Evolutionary conservation across 148 eudicot genomes (phyloP), one percentile per base, ranked within the genome.

Genomic region (Cornus florida): DNA sequence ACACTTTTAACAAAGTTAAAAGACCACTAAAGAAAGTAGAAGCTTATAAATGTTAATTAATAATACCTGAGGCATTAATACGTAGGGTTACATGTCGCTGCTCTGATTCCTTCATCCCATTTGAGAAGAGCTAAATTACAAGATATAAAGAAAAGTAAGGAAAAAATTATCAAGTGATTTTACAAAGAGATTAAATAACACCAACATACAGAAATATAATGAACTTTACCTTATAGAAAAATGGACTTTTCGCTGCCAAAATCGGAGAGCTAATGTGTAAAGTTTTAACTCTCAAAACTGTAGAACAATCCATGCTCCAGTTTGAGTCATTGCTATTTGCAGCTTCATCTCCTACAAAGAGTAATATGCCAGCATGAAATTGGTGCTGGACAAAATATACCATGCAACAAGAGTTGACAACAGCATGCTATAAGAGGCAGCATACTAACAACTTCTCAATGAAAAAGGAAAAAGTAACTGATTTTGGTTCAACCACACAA

Each of bases 251-350:
- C 81, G 99, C 99, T 11, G 99, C 99, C 81, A 96, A 88, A 78
- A 96, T 96, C 32, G 99, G 98, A 75, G 99, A 96, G 82, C 99
- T 96, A 28, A 96, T 96, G 77, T 96, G 99, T 78, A 96, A 71
- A 9, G 97, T 91, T 71, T 89, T 83, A 75, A 93, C 92, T 87
- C 88, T 90, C 43, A 91, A 75, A 75, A 92, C 88, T 67, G 88
- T 82, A 48, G 94, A 80, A 83, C 90, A 90, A 72, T 91, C 95
- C 93, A 92, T 91, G 78, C 89, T 86, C 91, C 97, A 91, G 76
- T 90, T 85, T 72, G 94, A 87, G 71, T 96, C 99, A 83, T 87
- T 93, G 83, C 92, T 90, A 81, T 89, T 82, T 22, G 75, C 90
- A 73, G 89, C 94, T 78, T 96, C 99, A 91, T 96, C 98, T 73